These are phyloP conservation scores for Sutorius australiensis DNA, from an alignment of 768 basidiomycete genomes.

Conservation along the genomic window DNA sequence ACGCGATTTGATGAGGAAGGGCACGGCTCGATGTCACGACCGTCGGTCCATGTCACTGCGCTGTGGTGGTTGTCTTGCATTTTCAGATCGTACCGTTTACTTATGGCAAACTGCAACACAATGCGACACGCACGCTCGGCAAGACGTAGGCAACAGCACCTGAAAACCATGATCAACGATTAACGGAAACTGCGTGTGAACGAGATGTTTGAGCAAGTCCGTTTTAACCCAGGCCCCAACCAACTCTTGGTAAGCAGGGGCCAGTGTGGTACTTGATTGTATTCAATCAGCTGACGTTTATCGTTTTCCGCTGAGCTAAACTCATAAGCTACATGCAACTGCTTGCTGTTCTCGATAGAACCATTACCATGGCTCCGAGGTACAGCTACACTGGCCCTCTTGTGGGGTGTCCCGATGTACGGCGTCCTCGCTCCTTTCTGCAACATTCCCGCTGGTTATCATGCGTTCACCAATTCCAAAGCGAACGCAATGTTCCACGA, in stretches of 20 bases:
- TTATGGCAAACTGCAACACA: neutral
- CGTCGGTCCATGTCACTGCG: no score
- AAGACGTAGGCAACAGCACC: neutral
- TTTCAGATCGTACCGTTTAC: neutral
- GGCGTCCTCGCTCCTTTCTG: slow-evolving; percentile 23
- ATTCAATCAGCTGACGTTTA: neutral
- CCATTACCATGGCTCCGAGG: slow-evolving; percentile 15
- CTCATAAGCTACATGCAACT: slow-evolving; percentile 2
- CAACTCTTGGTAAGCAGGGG: slow-evolving; percentile 9
- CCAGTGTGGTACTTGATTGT: neutral
- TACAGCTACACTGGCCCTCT: slow-evolving; percentile 16
- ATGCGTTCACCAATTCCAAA: slow-evolving; percentile 12
- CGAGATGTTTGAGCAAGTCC: slow-evolving; percentile 21
- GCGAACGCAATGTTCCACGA: slow-evolving; percentile 1
- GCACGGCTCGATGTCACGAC: no score
- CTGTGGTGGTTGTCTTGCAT: no score
- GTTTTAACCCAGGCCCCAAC: neutral
- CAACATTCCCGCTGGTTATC: slow-evolving; percentile 20
- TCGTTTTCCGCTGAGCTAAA: neutral
- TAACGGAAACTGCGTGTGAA: neutral
- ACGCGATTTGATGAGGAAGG: no score
- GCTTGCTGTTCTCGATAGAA: slow-evolving; percentile 11
- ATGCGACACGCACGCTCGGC: no score
- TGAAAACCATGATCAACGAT: neutral
- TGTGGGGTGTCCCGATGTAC: slow-evolving; percentile 16